A percentile compares a stretch with the other conserved stretches of the same genome.
phyloP scores from a whole-genome alignment of 768 basidiomycete genomes.

The Lactifluus rugatus region DNA sequence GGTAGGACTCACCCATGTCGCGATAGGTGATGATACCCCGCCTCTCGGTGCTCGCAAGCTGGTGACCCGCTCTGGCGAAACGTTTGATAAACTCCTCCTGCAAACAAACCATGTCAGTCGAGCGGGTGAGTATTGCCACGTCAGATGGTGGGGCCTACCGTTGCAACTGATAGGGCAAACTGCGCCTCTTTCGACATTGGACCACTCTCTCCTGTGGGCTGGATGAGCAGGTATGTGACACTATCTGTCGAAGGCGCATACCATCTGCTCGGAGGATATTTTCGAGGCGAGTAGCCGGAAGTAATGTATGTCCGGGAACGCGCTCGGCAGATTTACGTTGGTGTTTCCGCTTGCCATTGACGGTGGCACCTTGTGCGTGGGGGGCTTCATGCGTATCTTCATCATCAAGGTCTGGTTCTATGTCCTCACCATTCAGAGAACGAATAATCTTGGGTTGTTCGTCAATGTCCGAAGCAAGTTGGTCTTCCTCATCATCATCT shows the following conservation, averaged over 20 bases:
- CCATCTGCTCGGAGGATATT: conserved; percentile 20
- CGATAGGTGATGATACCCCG: conserved; percentile 17
- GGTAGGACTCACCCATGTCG: conserved; percentile 17
- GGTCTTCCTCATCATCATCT: conserved; percentile 21
- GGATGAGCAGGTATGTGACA: neutral
- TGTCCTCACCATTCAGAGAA: conserved; percentile 15
- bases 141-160: conserved; percentile 9
- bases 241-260: neutral
- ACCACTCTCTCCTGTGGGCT: conserved; percentile 15
- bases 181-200: conserved; percentile 21
- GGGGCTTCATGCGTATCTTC: conserved; percentile 4
- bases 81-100: conserved; percentile 21
- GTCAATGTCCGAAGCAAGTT: conserved; percentile 18
- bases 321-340: conserved; percentile 17
- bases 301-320: conserved; percentile 16
- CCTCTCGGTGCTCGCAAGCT: conserved; percentile 5
- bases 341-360: conserved; percentile 14
- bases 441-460: neutral
- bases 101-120: neutral
- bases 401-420: conserved; percentile 19
- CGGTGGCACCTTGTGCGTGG: neutral
- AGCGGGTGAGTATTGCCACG: conserved; percentile 1
- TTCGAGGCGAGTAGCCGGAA: conserved; percentile 17
- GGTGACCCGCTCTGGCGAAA: conserved; percentile 15
- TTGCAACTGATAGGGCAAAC: conserved; percentile 18